Evolutionary conservation across 2,329 filamentous ascomycete genomes (phyloP), one percentile per base, ranked within the genome.

Genomic region (Phaeosphaeriaceae sp.): DNA sequence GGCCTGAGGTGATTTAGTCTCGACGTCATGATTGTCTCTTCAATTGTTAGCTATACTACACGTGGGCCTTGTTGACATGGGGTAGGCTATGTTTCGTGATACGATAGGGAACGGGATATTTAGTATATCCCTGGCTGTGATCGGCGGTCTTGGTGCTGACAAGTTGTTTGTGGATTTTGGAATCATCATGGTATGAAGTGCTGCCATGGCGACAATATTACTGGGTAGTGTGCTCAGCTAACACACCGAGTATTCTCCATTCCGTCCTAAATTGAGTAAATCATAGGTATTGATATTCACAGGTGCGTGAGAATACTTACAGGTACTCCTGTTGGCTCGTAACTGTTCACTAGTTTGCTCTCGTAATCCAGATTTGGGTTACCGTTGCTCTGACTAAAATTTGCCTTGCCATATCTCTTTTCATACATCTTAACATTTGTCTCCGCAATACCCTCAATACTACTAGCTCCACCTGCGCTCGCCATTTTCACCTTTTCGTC

Each of bases 361-460:
- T 87, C 78, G 64, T 91, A 90, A 11, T 86, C 73, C 55, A 90
- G 64, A 51, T 82, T 80, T 2, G 87, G 86, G 61, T 89, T 86
- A 1, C 87, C 87, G 36, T 67, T 70, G 43, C 65, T 68, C 37
- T 69, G 68, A 28, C 67, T 68, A 46, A 79, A 71, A 52, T 72
- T 74, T 56, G 77, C 78, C 45, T 79, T 73, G 0, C 76, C 75
- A 39, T 77, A 76, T n/a, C 74, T 64, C 52, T 76, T 76, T 45
- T 68, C 70, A 48, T 79, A 82, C 72, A 81, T 76, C 44, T 77
- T 77, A 39, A 79, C 72, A 20, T 74, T 77, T 46, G 68, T 73
- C 36, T 80, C 77, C 12, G 71, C 72, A 53, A 82, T 76, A 3
- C 68, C 68, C 32, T 66, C 49, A 16, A 67, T 66, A 48, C 76